phyloP scores from a whole-genome alignment of 2,329 filamentous ascomycete genomes.

The Pleurostoma richardsiae region DNA sequence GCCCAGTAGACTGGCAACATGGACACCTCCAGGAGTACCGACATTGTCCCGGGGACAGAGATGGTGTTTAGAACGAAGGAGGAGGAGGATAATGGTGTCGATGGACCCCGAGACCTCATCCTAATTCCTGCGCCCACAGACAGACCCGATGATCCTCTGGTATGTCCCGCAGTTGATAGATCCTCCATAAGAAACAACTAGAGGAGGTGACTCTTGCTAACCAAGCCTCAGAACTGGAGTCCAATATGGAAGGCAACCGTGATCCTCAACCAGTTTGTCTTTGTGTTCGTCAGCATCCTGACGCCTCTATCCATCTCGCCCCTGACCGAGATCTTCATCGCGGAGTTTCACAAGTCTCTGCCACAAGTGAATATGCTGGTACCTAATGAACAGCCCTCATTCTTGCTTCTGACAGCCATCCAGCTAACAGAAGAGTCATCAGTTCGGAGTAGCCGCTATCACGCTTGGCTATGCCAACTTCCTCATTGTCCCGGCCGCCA shows the following conservation, averaged over 20 bases:
- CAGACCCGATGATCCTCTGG: constrained; percentile 2
- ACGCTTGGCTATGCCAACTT: constrained; percentile 27
- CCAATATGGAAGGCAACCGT: constrained; percentile 21
- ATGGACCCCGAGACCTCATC: neutral
- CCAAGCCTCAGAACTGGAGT: constrained; percentile 20
- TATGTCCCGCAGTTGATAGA: neutral
- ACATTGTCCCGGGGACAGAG: constrained; percentile 2
- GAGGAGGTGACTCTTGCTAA: neutral
- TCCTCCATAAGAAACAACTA: neutral
- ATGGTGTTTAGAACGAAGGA: neutral
- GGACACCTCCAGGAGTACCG: neutral
- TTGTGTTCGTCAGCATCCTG: constrained; percentile 27
- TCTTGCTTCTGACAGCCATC: neutral
- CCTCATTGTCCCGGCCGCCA: constrained; percentile 22
- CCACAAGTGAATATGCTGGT: constrained; percentile 24
- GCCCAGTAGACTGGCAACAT: neutral
- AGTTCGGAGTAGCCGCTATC: constrained; percentile 23
- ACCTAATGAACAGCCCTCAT: neutral
- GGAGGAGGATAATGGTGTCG: neutral
- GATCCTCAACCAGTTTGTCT: constrained; percentile 24
- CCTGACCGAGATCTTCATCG: constrained; percentile 25
- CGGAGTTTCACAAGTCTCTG: constrained; percentile 23
- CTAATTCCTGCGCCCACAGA: constrained; percentile 2
- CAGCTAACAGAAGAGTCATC: neutral
- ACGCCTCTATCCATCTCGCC: constrained; percentile 27